Percentiles rank a stretch among this genome's conserved stretches.
These are phyloP conservation scores for Alternaria sp. DNA, from an alignment of 2,329 filamentous ascomycete species.

Conservation along the genomic window DNA sequence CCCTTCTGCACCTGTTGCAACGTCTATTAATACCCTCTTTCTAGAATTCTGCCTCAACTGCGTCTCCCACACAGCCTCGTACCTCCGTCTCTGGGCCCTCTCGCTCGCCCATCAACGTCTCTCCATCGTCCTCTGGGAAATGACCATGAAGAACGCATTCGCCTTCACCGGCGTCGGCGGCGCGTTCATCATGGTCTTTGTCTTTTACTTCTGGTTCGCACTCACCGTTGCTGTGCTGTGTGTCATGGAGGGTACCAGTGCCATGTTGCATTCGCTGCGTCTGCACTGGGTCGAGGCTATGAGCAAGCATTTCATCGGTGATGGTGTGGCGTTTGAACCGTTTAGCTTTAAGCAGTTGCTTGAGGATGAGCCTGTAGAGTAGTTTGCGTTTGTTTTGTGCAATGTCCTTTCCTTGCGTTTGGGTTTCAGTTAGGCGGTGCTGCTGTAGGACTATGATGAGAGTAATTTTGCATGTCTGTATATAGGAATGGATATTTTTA, in stretches of 20 bases:
- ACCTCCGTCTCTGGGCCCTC: constrained; percentile 96
- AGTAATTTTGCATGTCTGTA: constrained; percentile 1
- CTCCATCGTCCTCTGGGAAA: constrained; percentile 92
- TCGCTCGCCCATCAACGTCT: constrained; percentile 98
- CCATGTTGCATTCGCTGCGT: constrained; percentile 91
- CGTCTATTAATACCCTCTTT: constrained; percentile 26
- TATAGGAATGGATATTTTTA: constrained; percentile 28
- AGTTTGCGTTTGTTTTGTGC: background rate
- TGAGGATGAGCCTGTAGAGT: constrained; percentile 72
- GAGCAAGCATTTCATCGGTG: constrained; percentile 95
- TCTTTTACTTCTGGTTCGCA: constrained; percentile 90
- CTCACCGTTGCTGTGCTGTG: constrained; percentile 82
- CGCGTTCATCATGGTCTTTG: constrained; percentile 79
- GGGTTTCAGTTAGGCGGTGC: background rate
- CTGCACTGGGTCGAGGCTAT: constrained; percentile 97
- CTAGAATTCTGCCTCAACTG: constrained; percentile 98
- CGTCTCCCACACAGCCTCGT: constrained; percentile 97
- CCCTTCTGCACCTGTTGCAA: background rate
- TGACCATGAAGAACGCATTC: constrained; percentile 87
- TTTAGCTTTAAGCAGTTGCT: constrained; percentile 86
- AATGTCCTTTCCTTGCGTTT: constrained; percentile 5
- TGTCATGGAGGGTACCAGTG: constrained; percentile 94
- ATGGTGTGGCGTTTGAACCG: constrained; percentile 82
- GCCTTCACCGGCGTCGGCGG: constrained; percentile 69
- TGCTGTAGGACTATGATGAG: constrained; percentile 22